phyloP scores from a whole-genome alignment of 2,329 filamentous ascomycete genomes.

The Stachybotrys elegans region DNA sequence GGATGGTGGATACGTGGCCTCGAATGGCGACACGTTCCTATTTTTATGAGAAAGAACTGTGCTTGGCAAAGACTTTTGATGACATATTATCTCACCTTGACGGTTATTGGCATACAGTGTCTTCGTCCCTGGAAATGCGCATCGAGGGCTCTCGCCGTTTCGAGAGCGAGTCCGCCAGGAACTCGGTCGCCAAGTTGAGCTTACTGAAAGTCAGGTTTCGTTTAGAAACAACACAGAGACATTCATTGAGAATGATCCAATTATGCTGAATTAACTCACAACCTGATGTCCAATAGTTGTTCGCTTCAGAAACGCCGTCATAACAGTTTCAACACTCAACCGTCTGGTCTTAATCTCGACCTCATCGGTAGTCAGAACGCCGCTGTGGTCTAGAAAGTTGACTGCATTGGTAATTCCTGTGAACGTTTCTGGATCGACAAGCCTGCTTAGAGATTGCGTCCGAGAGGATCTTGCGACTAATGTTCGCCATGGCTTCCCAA shows the following conservation, averaged over 20 bases:
- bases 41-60: not conserved
- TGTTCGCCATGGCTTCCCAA: too few species aligned
- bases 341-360: too few species aligned
- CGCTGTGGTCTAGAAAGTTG: too few species aligned
- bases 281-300: not conserved
- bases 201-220: not conserved
- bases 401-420: too few species aligned
- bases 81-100: not conserved
- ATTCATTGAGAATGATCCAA: too few species aligned
- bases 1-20: not conserved
- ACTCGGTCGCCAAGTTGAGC: not conserved
- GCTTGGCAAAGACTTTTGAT: too few species aligned
- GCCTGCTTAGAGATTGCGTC: too few species aligned
- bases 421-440: too few species aligned
- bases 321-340: not conserved
- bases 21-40: not conserved
- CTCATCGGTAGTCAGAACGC: too few species aligned
- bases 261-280: too few species aligned
- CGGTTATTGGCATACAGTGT: not conserved
- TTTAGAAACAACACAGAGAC: not conserved
- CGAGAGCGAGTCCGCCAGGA: not conserved
- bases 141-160: not conserved
- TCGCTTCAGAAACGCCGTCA: not conserved
- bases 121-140: not conserved
- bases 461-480: too few species aligned